Evolutionary conservation across 306 rosid species (phyloP).

Genomic region (Potentilla sterilis): DNA sequence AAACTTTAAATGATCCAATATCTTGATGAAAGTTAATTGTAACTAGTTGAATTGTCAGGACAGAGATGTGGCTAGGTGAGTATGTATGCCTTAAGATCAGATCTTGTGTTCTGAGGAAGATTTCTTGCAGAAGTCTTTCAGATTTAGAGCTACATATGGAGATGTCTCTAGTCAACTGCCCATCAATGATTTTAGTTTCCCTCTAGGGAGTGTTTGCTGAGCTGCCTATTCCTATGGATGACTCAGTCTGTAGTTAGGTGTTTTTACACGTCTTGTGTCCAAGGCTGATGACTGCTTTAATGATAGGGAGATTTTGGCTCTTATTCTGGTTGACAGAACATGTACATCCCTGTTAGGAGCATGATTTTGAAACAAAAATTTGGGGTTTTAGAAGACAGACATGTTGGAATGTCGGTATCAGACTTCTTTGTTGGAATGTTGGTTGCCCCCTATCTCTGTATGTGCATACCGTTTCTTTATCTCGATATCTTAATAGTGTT

Average conservation of each 20-base stretch:
- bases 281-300: neutral
- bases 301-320: neutral
- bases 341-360: neutral
- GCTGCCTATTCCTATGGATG: neutral
- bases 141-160: neutral
- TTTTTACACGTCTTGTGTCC: neutral
- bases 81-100: neutral
- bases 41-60: neutral
- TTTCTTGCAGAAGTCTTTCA: neutral
- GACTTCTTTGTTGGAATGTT: neutral
- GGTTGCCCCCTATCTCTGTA: neutral
- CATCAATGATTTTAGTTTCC: neutral
- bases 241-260: neutral
- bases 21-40: neutral
- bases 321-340: constrained; percentile 3
- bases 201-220: neutral
- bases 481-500: neutral
- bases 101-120: neutral
- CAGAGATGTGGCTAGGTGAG: neutral
- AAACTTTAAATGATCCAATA: neutral
- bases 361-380: neutral
- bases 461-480: neutral
- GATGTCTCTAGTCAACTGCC: neutral
- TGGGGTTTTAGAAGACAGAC: neutral
- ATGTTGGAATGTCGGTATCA: neutral